Conservation (phyloP, 140 eudicot species). For the Flaveria floridana region DNA sequence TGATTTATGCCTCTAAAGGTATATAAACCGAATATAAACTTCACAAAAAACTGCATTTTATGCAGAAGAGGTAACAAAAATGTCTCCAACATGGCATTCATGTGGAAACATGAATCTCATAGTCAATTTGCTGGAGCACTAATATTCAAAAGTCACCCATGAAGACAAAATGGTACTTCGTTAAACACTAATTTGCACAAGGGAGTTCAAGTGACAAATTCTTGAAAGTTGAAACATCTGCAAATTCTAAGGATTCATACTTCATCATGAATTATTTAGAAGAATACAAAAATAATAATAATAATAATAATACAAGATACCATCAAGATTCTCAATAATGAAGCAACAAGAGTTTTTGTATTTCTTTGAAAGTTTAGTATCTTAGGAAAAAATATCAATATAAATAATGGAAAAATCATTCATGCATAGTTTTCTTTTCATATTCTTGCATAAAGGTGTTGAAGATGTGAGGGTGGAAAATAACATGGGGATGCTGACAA, state of each 20-base stretch:
- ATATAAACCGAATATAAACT: neutral
- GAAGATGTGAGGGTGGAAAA: conserved; percentile 15
- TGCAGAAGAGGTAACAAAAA: conserved; percentile 11
- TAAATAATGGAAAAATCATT: conserved; percentile 19
- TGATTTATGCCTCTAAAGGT: neutral
- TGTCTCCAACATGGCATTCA: conserved; percentile 15
- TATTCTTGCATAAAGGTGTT: conserved; percentile 20
- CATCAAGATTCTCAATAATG: neutral
- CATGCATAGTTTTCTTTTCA: conserved; percentile 20
- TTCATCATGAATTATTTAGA: neutral
- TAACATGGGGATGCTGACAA: conserved; percentile 16
- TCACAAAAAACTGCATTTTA: conserved; percentile 10
- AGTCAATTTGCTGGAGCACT: conserved; percentile 18
- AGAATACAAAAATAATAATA: neutral
- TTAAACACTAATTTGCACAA: conserved; percentile 23
- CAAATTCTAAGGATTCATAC: neutral
- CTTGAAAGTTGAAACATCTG: neutral
- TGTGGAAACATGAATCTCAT: conserved; percentile 27
- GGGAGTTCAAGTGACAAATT: conserved; percentile 7
- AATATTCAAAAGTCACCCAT: conserved; percentile 11
- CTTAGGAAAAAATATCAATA: neutral
- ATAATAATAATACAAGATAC: neutral
- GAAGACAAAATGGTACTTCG: neutral
- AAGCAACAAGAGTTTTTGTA: conserved; percentile 18
- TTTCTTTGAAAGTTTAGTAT: neutral